These are phyloP conservation scores for Malassezia cuniculi DNA, from an alignment of 1,284 basidiomycete genomes.

Conservation along the genomic window DNA sequence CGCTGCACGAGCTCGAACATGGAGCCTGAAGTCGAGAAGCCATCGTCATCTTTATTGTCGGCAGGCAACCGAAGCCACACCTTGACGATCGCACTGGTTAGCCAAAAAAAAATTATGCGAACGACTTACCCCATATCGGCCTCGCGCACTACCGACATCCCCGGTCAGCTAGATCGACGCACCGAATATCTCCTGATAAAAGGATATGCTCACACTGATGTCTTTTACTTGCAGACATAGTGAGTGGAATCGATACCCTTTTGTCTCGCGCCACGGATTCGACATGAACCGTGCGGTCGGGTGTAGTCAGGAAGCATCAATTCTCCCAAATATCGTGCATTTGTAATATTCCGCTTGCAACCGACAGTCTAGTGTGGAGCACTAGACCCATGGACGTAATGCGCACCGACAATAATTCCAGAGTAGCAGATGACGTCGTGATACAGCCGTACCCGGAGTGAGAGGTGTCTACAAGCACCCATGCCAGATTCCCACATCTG, in stretches of 20 bases:
- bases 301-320: too few species aligned
- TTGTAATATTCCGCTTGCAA: too few species aligned
- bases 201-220: slow-evolving; percentile 8
- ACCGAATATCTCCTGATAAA: slow-evolving; percentile 13
- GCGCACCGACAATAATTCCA: too few species aligned
- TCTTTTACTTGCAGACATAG: slow-evolving; percentile 12
- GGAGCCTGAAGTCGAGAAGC: slow-evolving; percentile 4
- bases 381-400: too few species aligned
- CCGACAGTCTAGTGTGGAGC: too few species aligned
- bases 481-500: too few species aligned
- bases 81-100: neutral
- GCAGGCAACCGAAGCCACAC: slow-evolving; percentile 13
- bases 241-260: slow-evolving; percentile 13
- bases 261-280: slow-evolving; percentile 12
- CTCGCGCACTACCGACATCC: slow-evolving; percentile 12
- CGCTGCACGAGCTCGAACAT: slow-evolving; percentile 11
- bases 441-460: too few species aligned
- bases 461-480: too few species aligned
- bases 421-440: too few species aligned
- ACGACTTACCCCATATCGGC: slow-evolving; percentile 4
- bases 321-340: too few species aligned
- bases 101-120: neutral
- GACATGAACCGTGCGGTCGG: slow-evolving; percentile 2
- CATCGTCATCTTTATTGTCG: neutral
- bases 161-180: neutral